Evolutionary conservation across 2,329 filamentous ascomycete genomes (phyloP), one percentile per base, ranked within the genome.

Genomic region (Parastagonospora nodorum): DNA sequence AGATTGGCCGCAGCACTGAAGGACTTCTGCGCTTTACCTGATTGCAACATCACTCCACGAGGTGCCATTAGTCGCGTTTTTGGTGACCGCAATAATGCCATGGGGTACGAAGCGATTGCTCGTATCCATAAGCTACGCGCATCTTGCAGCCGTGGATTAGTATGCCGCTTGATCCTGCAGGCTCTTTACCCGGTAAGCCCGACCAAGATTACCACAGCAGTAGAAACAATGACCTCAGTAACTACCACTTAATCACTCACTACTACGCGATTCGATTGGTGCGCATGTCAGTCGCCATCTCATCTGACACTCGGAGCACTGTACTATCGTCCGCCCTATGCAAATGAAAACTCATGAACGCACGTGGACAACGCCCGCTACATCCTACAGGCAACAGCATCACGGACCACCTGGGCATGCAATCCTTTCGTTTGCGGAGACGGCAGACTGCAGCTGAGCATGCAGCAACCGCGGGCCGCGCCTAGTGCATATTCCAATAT

Each of bases 101-200:
- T 24, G 19, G 35, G 14, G 35, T 16, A 11, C 35, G 35, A 37
- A 9, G 14, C 19, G 15, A 16, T 10, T 37, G 35, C 29, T 19
- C 11, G 9, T 24, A 10, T 37, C 14, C 28, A 5, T 8, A n/a
- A 24, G 19, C 19, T 24, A 24, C 5, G 19, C 19, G 19, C 19
- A 24, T 24, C 19, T 24, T 24, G 19, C 19, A 24, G 19, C 19
- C 27, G 16, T 14, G 28, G 41, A 50, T 40, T 41, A 10, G 12
- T 24, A 38, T 42, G 31, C 38, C 27, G 37, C 19, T 15, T 42
- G 42, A 42, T 51, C 28, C 45, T 46, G 43, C 48, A 37, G 42
- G 38, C 42, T 9, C 11, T 50, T 51, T 51, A 51, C 38, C 48
- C 48, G 48, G 48, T 51, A 44, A 51, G 44, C 48, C 45, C 43